These are phyloP conservation scores for Furcasterigmium furcatum DNA, from an alignment of 2,329 filamentous ascomycete genomes.

Conservation along the genomic window DNA sequence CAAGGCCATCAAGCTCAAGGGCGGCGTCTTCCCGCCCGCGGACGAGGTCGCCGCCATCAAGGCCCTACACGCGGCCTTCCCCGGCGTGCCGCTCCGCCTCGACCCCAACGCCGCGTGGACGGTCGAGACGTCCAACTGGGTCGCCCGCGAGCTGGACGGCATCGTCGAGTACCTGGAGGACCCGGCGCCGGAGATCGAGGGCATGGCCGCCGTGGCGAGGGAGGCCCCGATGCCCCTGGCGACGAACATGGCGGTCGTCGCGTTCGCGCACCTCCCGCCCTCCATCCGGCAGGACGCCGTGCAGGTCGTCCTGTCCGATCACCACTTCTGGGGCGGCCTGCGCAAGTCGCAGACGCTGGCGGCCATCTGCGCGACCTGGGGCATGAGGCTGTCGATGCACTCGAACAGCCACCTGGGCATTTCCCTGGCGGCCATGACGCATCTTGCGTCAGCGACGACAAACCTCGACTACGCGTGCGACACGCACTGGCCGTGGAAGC, in stretches of 20 bases:
- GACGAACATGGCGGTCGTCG: slow-evolving; percentile 39
- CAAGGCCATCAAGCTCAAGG: slow-evolving; percentile 39
- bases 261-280: slow-evolving; percentile 32
- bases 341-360: slow-evolving; percentile 35
- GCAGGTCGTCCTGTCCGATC: slow-evolving; percentile 35
- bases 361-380: slow-evolving; percentile 33
- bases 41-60: slow-evolving; percentile 35
- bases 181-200: slow-evolving; percentile 34
- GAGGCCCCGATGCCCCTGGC: slow-evolving; percentile 36
- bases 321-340: slow-evolving; percentile 40
- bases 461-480: slow-evolving; percentile 40
- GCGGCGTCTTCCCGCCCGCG: slow-evolving; percentile 34
- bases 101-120: slow-evolving; percentile 36
- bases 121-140: slow-evolving; percentile 33
- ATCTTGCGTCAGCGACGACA: slow-evolving; percentile 33
- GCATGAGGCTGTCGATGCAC: slow-evolving; percentile 37
- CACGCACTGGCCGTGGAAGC: slow-evolving; percentile 42
- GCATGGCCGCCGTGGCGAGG: slow-evolving; percentile 37
- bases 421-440: slow-evolving; percentile 38
- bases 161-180: slow-evolving; percentile 37
- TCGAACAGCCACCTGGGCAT: slow-evolving; percentile 40
- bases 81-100: slow-evolving; percentile 27
- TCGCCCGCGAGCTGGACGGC: slow-evolving; percentile 29
- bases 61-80: slow-evolving; percentile 31
- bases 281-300: slow-evolving; percentile 34